phyloP scores from a whole-genome alignment of 306 rosid species.

The Begonia masoniana region DNA sequence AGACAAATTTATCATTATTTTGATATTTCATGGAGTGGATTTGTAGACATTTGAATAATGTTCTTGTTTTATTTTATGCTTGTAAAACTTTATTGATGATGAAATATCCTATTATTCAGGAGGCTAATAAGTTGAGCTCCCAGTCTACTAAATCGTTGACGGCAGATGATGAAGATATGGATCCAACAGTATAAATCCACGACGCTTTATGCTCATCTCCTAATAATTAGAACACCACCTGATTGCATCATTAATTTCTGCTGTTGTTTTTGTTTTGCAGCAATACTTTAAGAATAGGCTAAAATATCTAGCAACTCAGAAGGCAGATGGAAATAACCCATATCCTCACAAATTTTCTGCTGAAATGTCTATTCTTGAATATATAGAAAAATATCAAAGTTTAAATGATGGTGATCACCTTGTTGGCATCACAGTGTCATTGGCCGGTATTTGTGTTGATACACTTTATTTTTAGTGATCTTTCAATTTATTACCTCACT shows the following conservation, averaged over 20 bases:
- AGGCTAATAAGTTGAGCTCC: conserved; percentile 26
- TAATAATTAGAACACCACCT: not conserved
- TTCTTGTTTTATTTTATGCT: no score
- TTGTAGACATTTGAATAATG: no score
- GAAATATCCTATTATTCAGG: conserved; percentile 20
- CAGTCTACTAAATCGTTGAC: conserved; percentile 38
- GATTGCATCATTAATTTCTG: not conserved
- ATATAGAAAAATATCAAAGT: conserved; percentile 30
- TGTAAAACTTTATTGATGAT: no score
- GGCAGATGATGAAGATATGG: conserved; percentile 81
- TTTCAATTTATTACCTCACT: not conserved
- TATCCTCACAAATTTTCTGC: conserved; percentile 76
- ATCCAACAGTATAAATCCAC: conserved; percentile 52
- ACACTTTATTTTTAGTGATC: not conserved
- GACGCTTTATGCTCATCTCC: not conserved
- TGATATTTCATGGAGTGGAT: no score
- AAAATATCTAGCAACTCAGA: conserved; percentile 44
- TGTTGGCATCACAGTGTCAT: conserved; percentile 47
- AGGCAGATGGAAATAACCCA: conserved; percentile 47
- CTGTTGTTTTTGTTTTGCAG: conserved; percentile 21
- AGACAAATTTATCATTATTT: no score
- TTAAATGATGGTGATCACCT: conserved; percentile 62
- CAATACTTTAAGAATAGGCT: conserved; percentile 79
- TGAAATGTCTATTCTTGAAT: conserved; percentile 35
- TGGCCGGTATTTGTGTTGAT: conserved; percentile 42